phyloP scores from a whole-genome alignment of 441 rosid species.

The Codiaeum variegatum region DNA sequence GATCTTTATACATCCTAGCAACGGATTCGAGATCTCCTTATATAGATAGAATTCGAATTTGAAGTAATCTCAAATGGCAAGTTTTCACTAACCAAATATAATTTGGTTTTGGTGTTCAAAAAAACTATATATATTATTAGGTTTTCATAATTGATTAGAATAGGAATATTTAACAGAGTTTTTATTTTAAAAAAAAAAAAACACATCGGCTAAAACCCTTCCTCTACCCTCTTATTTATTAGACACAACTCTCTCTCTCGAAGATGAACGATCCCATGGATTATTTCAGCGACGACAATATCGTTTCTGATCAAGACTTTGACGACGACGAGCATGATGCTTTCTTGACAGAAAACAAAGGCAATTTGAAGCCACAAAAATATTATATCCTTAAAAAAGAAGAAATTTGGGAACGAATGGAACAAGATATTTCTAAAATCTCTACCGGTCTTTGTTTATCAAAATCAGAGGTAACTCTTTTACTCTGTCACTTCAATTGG shows the following conservation, averaged over 20 bases:
- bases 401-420: conserved; percentile 13
- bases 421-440: neutral
- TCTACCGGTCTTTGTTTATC: conserved; percentile 18
- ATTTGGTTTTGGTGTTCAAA: too few species aligned
- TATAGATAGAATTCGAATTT: too few species aligned
- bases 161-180: too few species aligned
- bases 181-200: too few species aligned
- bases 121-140: too few species aligned
- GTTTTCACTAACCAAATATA: too few species aligned
- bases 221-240: neutral
- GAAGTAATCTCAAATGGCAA: too few species aligned
- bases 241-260: neutral
- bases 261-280: neutral
- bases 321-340: neutral
- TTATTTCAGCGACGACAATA: neutral
- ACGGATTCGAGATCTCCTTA: too few species aligned
- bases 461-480: conserved; percentile 5
- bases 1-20: too few species aligned
- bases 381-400: neutral
- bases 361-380: neutral
- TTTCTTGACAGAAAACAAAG: neutral
- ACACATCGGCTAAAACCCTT: neutral
- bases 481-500: conserved; percentile 28
- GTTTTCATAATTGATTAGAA: too few species aligned
- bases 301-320: neutral